These are phyloP conservation scores for Zymoseptoria ardabiliae DNA, from an alignment of 2,329 filamentous ascomycete species.

Conservation along the genomic window DNA sequence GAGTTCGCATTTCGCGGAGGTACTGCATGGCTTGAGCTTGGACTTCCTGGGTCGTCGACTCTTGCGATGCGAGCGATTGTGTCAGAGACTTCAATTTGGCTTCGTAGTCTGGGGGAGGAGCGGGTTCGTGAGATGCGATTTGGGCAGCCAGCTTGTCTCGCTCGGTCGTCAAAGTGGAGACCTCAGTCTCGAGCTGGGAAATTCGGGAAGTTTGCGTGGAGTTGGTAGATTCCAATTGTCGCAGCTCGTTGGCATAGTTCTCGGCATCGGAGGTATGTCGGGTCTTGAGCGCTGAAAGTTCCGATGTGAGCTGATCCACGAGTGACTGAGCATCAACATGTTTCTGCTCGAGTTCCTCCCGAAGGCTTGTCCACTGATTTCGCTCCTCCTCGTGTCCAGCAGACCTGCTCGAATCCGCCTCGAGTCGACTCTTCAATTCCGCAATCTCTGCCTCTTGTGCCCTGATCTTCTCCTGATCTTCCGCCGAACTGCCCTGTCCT, in stretches of 20 bases:
- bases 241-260: constrained; percentile 18
- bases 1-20: constrained; percentile 77
- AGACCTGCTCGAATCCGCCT: constrained; percentile 48
- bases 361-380: constrained; percentile 39
- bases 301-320: constrained; percentile 71
- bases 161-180: constrained; percentile 6
- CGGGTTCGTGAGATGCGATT: constrained; percentile 2
- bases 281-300: constrained; percentile 65
- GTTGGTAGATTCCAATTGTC: neutral
- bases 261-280: constrained; percentile 22
- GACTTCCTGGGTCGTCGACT: constrained; percentile 78
- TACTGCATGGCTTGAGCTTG: constrained; percentile 75
- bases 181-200: constrained; percentile 27
- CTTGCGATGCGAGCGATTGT: constrained; percentile 65
- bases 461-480: constrained; percentile 61
- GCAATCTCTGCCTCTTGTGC: constrained; percentile 75
- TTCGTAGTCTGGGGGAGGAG: constrained; percentile 50
- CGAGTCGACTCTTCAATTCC: constrained; percentile 66
- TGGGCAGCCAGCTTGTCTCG: constrained; percentile 11
- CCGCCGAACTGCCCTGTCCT: constrained; percentile 24
- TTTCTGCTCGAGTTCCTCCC: constrained; percentile 55
- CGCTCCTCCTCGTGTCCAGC: constrained; percentile 14
- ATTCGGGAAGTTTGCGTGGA: constrained; percentile 17
- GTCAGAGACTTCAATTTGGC: constrained; percentile 52
- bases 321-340: constrained; percentile 48